phyloP scores from a whole-genome alignment of 208 protist species.

The Acanthamoeba culbertsoni region DNA sequence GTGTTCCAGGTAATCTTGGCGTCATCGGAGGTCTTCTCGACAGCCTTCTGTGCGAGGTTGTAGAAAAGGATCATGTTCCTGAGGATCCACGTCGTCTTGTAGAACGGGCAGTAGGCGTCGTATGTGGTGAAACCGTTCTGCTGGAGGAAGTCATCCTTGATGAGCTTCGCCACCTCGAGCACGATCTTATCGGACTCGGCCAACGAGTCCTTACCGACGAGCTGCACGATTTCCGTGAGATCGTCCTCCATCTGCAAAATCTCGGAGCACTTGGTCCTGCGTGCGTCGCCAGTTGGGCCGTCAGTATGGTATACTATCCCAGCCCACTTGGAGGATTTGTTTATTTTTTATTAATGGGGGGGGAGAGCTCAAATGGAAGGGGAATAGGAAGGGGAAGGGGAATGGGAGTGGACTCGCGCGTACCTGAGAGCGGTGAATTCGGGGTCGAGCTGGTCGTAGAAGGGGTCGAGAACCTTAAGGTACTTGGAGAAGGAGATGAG shows the following conservation, averaged over 20 bases:
- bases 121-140: slow-evolving; percentile 99
- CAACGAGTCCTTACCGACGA: slow-evolving; percentile 99
- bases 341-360: too few species aligned
- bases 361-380: too few species aligned
- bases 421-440: slow-evolving; percentile 96
- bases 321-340: too few species aligned
- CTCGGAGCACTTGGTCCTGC: slow-evolving; percentile 91
- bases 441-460: slow-evolving; percentile 94
- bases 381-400: too few species aligned
- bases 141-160: slow-evolving; percentile 99
- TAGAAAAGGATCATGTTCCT: slow-evolving; percentile 98
- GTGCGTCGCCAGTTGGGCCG: too few species aligned
- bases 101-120: slow-evolving; percentile 92
- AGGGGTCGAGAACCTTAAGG: slow-evolving; percentile 94
- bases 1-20: slow-evolving; percentile 95
- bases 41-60: slow-evolving; percentile 90
- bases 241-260: slow-evolving; percentile 99
- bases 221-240: slow-evolving; percentile 99
- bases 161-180: slow-evolving; percentile 98
- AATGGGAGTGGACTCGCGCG: too few species aligned
- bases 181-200: slow-evolving; percentile 99
- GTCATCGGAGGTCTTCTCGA: slow-evolving; percentile 84
- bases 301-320: too few species aligned
- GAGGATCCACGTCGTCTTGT: slow-evolving; percentile 97
- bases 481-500: slow-evolving; percentile 99